phyloP scores from a whole-genome alignment of 2,329 filamentous ascomycete species.

The Clonostachys rosea region DNA sequence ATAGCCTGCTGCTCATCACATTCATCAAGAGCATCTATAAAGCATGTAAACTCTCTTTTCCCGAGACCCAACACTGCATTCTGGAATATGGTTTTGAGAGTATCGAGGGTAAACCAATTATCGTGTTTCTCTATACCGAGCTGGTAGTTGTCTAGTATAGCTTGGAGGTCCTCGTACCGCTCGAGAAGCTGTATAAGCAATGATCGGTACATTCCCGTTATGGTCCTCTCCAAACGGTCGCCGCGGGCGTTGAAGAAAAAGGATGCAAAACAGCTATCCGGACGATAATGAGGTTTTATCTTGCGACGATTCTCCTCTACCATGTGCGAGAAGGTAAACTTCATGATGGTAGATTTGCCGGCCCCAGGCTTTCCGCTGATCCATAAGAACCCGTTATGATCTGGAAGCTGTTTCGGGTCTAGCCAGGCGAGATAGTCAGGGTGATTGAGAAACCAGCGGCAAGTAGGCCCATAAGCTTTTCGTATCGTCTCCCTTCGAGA shows the following conservation, averaged over 20 bases:
- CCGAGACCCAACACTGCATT: neutral
- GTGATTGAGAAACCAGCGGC: constrained; percentile 7
- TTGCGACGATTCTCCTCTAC: constrained; percentile 6
- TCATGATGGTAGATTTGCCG: constrained; percentile 41
- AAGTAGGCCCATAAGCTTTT: constrained; percentile 27
- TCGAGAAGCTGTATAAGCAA: constrained; percentile 37
- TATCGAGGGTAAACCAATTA: neutral
- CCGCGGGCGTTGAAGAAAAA: constrained; percentile 48
- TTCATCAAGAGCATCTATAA: neutral
- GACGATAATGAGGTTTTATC: constrained; percentile 34
- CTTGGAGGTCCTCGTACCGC: constrained; percentile 21
- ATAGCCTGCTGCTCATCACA: neutral
- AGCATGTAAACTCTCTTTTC: neutral
- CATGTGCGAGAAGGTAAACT: constrained; percentile 16
- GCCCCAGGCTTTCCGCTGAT: constrained; percentile 36
- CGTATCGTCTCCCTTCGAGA: constrained; percentile 24
- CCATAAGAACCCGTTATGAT: constrained; percentile 13
- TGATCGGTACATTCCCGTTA: constrained; percentile 42
- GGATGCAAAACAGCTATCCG: constrained; percentile 15
- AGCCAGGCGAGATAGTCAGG: constrained; percentile 1
- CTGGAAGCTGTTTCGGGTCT: neutral
- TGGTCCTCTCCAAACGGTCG: constrained; percentile 32
- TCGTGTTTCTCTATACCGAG: neutral
- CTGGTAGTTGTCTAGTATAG: constrained; percentile 4
- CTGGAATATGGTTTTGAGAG: neutral